Percentiles rank a stretch among this genome's conserved stretches.
Evolutionary conservation across 176 grass and related monocot genomes (phyloP).

Genomic region (Oryza coarctata): DNA sequence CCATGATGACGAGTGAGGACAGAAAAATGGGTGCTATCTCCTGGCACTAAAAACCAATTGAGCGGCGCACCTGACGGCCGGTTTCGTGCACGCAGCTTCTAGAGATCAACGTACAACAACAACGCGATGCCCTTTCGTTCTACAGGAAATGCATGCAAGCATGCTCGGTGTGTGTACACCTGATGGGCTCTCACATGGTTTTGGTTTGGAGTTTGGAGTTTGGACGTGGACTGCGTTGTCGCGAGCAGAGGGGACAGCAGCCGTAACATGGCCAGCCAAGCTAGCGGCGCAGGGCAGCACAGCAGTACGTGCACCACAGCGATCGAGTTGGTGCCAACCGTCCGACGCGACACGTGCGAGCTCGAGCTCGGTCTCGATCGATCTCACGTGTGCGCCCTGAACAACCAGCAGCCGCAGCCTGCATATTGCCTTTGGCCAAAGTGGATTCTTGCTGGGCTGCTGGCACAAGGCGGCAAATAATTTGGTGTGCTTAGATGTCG

Average conservation of each 20-base stretch:
- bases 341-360: constrained; percentile 29
- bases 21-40: neutral
- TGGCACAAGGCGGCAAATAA: neutral
- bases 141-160: neutral
- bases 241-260: neutral
- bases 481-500: constrained; percentile 25
- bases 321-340: neutral
- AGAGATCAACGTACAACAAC: neutral
- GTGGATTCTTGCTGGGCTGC: neutral
- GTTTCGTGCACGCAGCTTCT: constrained; percentile 24
- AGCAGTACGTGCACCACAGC: neutral
- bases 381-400: constrained; percentile 37
- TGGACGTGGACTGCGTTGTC: neutral
- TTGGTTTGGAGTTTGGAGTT: neutral
- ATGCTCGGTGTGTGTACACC: neutral
- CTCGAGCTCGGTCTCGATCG: neutral
- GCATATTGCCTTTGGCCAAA: no score
- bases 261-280: constrained; percentile 3
- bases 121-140: no score
- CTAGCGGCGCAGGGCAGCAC: neutral
- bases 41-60: neutral
- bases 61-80: neutral
- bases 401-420: constrained; percentile 18
- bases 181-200: no score
- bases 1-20: neutral